Evolutionary conservation across 176 grass and related monocot genomes (phyloP), one percentile per base, ranked within the genome.

Genomic region (Eleusine coracana): DNA sequence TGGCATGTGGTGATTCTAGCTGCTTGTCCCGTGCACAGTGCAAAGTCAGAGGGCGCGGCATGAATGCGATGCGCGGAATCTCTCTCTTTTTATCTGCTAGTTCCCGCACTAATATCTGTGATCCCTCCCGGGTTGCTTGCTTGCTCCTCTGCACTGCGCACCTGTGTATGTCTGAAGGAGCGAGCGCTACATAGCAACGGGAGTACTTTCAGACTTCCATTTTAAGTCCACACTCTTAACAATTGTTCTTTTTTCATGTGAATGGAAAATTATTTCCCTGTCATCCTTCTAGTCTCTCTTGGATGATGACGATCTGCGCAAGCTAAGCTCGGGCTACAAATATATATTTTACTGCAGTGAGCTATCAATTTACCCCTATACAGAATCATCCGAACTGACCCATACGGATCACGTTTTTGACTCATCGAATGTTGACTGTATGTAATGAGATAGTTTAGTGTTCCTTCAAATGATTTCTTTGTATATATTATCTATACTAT

Each of bases 81-180:
- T 84, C 36, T 83, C 31, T 65, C 74, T 74, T 76, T 88, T 64
- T 84, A 67, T 75, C 71, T 59, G 48, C 18, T 73, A 88, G 75
- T 88, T 88, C 75, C 80, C 69, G 80, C 80, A 79, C 86, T 46
- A 38, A 49, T 36, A 14, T 45, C 21, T 36, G 73, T 36, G 73
- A 51, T 38, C 45, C 45, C 6, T 58, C 18, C 17, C 0, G 15
- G 38, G 36, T 28, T 62, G 74, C n/a, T 76, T 41, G 27, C 10
- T 20, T 29, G 20, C 11, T 45, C 40, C 18, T 38, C 51, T 54
- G 51, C 63, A 21, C 13, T 5, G 0, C 42, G 66, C 38, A 27
- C 21, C 45, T 50, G 68, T 49, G 2, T 3, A 23, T 31, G 2
- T 4, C 12, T 42, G n/a, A 46, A 28, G 10, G 56, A 25, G 56